Conservation (phyloP, 2,329 filamentous ascomycete species). For the Fusarium sp. region DNA sequence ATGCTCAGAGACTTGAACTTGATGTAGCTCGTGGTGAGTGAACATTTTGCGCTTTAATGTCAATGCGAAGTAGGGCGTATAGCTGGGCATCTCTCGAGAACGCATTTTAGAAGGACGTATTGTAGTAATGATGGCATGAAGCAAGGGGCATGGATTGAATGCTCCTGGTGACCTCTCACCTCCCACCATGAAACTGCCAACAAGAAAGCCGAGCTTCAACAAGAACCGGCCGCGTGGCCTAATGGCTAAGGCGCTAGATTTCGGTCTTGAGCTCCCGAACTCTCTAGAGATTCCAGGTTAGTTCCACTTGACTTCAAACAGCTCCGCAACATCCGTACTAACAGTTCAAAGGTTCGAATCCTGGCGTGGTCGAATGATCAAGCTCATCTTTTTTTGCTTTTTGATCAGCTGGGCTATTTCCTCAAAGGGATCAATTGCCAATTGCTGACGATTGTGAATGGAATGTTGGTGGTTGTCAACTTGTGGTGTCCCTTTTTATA, state of each 20-base stretch:
- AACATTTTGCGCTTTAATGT: too few species aligned
- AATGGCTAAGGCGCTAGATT: slow-evolving; percentile 1
- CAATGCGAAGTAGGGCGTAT: too few species aligned
- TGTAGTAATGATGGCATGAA: too few species aligned
- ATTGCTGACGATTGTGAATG: background rate
- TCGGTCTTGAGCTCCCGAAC: background rate
- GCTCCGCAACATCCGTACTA: background rate
- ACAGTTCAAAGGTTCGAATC: background rate
- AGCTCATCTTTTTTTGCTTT: slow-evolving; percentile 6
- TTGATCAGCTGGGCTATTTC: background rate
- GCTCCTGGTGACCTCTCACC: background rate
- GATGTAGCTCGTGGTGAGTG: too few species aligned
- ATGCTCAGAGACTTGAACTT: background rate
- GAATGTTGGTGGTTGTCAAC: background rate
- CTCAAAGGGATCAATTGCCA: background rate
- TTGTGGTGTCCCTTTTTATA: background rate
- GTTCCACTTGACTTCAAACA: background rate
- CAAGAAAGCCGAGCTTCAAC: background rate
- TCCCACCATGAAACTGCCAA: background rate
- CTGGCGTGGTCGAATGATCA: background rate
- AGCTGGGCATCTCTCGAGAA: too few species aligned
- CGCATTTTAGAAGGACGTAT: too few species aligned
- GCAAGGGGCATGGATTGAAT: background rate
- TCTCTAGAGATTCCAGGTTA: slow-evolving; percentile 1
- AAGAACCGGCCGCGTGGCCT: background rate